phyloP scores from a whole-genome alignment of 2,329 filamentous ascomycete species.

The Paraphoma chrysanthemicola region DNA sequence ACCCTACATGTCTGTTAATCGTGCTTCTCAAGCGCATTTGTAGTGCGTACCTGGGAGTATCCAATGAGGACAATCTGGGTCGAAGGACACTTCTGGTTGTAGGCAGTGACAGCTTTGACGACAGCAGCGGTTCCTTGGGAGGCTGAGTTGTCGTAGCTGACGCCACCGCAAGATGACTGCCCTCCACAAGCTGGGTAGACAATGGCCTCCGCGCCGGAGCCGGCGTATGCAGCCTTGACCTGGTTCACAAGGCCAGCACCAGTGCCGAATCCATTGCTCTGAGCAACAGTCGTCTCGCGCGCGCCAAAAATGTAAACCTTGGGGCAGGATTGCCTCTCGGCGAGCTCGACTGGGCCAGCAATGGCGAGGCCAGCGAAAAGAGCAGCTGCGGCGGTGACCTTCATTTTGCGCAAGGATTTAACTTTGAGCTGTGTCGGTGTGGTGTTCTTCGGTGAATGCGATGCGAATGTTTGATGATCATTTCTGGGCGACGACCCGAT shows the following conservation, averaged over 20 bases:
- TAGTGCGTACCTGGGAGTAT: slow-evolving; percentile 64
- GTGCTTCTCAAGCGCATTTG: background rate
- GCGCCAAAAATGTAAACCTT: slow-evolving; percentile 55
- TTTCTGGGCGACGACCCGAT: slow-evolving; percentile 13
- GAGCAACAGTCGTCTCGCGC: slow-evolving; percentile 50
- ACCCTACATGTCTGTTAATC: slow-evolving; percentile 51
- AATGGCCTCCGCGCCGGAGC: slow-evolving; percentile 51
- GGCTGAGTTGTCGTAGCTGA: slow-evolving; percentile 67
- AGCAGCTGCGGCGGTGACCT: slow-evolving; percentile 38
- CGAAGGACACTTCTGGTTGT: slow-evolving; percentile 63
- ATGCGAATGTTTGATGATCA: slow-evolving; percentile 16
- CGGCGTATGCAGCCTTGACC: slow-evolving; percentile 49
- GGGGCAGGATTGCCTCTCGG: slow-evolving; percentile 49
- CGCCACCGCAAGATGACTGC: slow-evolving; percentile 63
- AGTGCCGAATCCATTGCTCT: slow-evolving; percentile 50
- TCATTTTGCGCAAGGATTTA: slow-evolving; percentile 29
- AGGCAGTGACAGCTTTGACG: slow-evolving; percentile 65
- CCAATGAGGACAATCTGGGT: slow-evolving; percentile 67
- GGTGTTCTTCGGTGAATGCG: slow-evolving; percentile 11
- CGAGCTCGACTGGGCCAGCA: slow-evolving; percentile 45
- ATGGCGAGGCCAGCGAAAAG: slow-evolving; percentile 40
- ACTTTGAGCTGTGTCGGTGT: slow-evolving; percentile 1
- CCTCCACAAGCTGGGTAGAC: slow-evolving; percentile 67
- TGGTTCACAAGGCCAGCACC: slow-evolving; percentile 50
- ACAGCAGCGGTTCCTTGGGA: slow-evolving; percentile 65